phyloP scores from a whole-genome alignment of 1,284 basidiomycete species.

The Cryptococcus depauperatus region DNA sequence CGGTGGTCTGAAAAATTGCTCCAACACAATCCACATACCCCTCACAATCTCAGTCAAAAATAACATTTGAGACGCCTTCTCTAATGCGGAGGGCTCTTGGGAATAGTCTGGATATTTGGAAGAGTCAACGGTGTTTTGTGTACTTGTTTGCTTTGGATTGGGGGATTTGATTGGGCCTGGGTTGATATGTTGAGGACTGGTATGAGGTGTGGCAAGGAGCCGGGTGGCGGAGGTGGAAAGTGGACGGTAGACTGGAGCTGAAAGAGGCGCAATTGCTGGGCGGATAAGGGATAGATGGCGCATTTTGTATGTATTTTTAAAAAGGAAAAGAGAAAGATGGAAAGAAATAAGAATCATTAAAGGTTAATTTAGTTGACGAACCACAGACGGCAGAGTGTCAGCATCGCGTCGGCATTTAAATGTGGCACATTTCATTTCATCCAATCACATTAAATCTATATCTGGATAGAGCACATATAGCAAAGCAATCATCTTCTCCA shows the following conservation, averaged over 20 bases:
- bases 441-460: neutral
- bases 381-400: neutral
- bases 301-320: neutral
- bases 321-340: neutral
- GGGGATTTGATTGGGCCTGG: constrained; percentile 30
- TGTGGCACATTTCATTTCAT: neutral
- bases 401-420: neutral
- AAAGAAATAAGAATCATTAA: neutral
- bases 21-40: constrained; percentile 99
- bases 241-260: neutral
- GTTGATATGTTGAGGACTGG: constrained; percentile 21
- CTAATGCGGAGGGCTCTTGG: constrained; percentile 74
- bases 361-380: neutral
- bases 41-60: constrained; percentile 98
- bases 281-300: neutral
- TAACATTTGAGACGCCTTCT: constrained; percentile 94
- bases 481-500: constrained; percentile 1
- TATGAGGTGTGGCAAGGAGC: constrained; percentile 25
- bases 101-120: constrained; percentile 38
- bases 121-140: constrained; percentile 8
- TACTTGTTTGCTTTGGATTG: constrained; percentile 19
- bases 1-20: constrained; percentile 90
- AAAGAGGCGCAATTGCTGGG: neutral
- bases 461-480: too few relatives aligned
- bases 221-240: constrained; percentile 13